phyloP scores from a whole-genome alignment of 306 rosid species.

The Dicorynia guianensis region DNA sequence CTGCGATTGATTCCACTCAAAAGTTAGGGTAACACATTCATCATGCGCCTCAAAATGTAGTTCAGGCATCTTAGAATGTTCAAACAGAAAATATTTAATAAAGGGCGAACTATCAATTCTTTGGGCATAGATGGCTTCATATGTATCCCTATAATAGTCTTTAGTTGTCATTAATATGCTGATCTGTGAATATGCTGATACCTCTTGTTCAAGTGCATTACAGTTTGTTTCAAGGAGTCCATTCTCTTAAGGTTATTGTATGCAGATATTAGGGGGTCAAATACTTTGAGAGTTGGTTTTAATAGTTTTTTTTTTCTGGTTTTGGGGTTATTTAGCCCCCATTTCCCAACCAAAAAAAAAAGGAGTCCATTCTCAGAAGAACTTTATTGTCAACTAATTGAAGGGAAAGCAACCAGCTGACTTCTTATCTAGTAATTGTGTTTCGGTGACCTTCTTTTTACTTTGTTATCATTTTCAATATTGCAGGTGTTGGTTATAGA shows the following conservation, averaged over 20 bases:
- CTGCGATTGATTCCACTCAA: neutral
- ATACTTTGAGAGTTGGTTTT: too few relatives aligned
- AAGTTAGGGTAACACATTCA: neutral
- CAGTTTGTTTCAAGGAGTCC: conserved; percentile 4
- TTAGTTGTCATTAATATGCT: neutral
- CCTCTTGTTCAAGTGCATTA: neutral
- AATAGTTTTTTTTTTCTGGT: too few relatives aligned
- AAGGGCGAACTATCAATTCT: conserved; percentile 3
- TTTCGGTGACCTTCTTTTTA: conserved; percentile 34
- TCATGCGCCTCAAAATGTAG: neutral
- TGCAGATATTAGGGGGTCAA: too few relatives aligned
- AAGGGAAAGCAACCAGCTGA: neutral
- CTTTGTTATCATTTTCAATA: conserved; percentile 36
- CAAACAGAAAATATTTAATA: neutral
- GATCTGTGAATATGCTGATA: neutral
- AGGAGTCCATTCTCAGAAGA: neutral
- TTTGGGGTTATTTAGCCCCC: too few relatives aligned
- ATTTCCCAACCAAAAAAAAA: too few relatives aligned
- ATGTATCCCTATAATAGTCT: neutral
- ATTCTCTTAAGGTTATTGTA: too few relatives aligned
- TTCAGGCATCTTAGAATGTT: conserved; percentile 22
- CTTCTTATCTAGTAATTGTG: conserved; percentile 6
- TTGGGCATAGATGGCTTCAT: neutral
- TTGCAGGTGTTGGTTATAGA: conserved; percentile 84
- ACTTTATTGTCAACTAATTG: conserved; percentile 11